Evolutionary conservation across 805 yeast genomes (phyloP).

Genomic region (Ascoidea rubescens): DNA sequence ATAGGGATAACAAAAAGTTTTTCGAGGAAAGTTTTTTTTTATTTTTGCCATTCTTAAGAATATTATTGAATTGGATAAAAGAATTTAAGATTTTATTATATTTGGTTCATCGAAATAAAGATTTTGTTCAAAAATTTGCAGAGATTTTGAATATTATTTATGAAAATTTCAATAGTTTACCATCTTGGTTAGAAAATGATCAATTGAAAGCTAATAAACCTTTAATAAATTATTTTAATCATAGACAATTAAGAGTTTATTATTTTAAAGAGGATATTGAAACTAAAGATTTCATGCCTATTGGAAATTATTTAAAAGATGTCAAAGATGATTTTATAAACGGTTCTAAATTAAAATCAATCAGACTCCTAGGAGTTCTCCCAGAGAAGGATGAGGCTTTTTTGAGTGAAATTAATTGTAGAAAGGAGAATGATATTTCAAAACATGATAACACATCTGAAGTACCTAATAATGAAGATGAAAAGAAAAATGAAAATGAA

Average conservation of each 20-base stretch:
- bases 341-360: constrained; percentile 15
- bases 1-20: not conserved
- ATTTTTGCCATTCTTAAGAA: constrained; percentile 27
- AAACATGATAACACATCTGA: not conserved
- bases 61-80: constrained; percentile 44
- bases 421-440: not conserved
- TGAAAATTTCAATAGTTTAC: constrained; percentile 4
- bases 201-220: not conserved
- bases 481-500: not conserved
- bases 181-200: not conserved
- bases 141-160: constrained; percentile 18
- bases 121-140: constrained; percentile 19
- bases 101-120: constrained; percentile 18
- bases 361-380: constrained; percentile 21
- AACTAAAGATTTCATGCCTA: constrained; percentile 43
- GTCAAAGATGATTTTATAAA: constrained; percentile 42
- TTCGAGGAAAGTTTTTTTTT: constrained; percentile 5
- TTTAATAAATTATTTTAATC: constrained; percentile 7
- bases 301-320: constrained; percentile 41
- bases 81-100: constrained; percentile 29
- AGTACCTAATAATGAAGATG: not conserved
- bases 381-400: constrained; percentile 8
- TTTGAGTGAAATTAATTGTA: constrained; percentile 1
- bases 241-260: constrained; percentile 33
- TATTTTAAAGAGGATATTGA: constrained; percentile 53